Base-by-base conservation (phyloP, 75 land plant species). In the Pinus albicaulis region DNA sequence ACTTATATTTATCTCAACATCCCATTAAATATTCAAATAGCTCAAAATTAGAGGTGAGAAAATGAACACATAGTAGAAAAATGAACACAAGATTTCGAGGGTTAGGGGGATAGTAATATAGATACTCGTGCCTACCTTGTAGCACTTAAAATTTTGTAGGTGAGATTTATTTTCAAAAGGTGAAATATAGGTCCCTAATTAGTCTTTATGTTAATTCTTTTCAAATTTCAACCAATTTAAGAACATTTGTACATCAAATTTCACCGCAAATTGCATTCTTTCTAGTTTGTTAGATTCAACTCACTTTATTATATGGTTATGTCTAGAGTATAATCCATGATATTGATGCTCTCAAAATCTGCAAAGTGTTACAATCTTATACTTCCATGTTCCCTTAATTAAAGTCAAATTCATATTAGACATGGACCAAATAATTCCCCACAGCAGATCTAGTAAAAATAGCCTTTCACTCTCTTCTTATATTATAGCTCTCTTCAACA, bases 131-230 rank as follows among this genome's bases (percentile, higher is more conserved):
- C 71, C 20, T 78, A 75, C 57, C 76, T 81, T 22, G 25, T 57
- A 38, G n/a, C 73, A 26, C 72, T 82, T 26, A 75, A 85, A 26
- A 82, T 82, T 25, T 28, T 85, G 70, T 81, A 85, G 87, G 87
- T 85, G 71, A 66, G 48, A 44, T 66, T 66, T 66, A 17, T 38
- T 66, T 34, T 11, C 52, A 66, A 66, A 20, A 66, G 31, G 48
- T 66, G 3, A 66, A 36, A 6, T 15, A 16, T 7, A 23, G 13
- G 48, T 8, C 34, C 66, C 5, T 23, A 5, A 15, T 28, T 8
- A 2, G 3, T 28, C 24, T 13, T 62, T 62, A 62, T 25, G 48
- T 44, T 44, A 41, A 6, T 44, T 6, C 15, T 20, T 66, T 2
- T 31, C n/a, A 34, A 19, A 34, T 66, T 36, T 28, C 2, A 66